These are phyloP conservation scores for Kwoniella botswanensis DNA, from an alignment of 768 basidiomycete genomes.

Conservation along the genomic window DNA sequence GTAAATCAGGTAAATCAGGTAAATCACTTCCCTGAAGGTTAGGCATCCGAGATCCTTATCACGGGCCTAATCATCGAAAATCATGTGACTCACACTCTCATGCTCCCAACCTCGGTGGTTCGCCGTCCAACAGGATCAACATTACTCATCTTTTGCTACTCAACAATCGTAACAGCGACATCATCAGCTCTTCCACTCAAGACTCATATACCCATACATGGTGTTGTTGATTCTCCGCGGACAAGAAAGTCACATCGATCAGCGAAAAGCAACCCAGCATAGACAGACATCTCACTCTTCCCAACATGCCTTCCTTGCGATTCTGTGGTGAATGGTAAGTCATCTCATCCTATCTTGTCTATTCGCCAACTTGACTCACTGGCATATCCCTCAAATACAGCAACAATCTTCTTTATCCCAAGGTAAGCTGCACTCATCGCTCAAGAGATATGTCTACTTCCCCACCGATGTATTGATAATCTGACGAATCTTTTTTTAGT, in stretches of 20 bases:
- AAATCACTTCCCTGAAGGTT: not conserved
- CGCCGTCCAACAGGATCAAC: not conserved
- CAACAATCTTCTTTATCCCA: slow-evolving; percentile 89
- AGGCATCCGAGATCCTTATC: not conserved
- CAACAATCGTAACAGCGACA: not conserved
- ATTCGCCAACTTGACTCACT: not conserved
- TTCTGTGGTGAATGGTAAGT: slow-evolving; percentile 80
- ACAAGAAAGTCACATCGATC: too few relatives aligned
- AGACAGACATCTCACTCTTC: not conserved
- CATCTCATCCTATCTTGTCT: not conserved
- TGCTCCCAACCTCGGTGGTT: not conserved
- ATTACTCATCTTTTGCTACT: not conserved
- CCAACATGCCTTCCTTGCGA: slow-evolving; percentile 64
- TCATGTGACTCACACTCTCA: not conserved
- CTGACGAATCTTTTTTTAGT: slow-evolving; percentile 61
- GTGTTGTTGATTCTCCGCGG: too few relatives aligned
- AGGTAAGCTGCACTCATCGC: slow-evolving; percentile 38
- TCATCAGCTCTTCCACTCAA: not conserved
- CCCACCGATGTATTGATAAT: not conserved
- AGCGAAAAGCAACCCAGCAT: too few relatives aligned
- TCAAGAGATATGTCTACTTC: too few relatives aligned
- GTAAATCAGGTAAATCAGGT: not conserved
- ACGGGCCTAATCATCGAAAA: not conserved
- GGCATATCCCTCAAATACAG: slow-evolving; percentile 51
- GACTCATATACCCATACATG: too few relatives aligned